phyloP scores from a whole-genome alignment of 768 basidiomycete genomes.

The Jaapia argillacea region DNA sequence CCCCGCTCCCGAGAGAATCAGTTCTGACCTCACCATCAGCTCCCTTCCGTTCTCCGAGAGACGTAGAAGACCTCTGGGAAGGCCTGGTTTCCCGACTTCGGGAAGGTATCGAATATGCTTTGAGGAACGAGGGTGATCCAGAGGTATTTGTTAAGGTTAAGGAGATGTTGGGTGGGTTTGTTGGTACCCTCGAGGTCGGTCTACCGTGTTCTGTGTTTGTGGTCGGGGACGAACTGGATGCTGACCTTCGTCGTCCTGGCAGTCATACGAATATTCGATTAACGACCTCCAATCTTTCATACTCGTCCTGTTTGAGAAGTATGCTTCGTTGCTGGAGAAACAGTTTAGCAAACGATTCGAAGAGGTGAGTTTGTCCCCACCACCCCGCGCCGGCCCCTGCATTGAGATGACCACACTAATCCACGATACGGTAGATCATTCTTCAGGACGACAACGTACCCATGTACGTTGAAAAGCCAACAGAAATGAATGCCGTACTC shows the following conservation, averaged over 20 bases:
- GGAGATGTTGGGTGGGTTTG: slow-evolving; percentile 74
- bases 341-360: slow-evolving; percentile 81
- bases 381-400: background rate
- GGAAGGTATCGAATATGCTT: slow-evolving; percentile 59
- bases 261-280: slow-evolving; percentile 86
- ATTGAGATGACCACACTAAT: too few species aligned
- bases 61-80: slow-evolving; percentile 96
- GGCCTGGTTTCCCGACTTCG: slow-evolving; percentile 68
- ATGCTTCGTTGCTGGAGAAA: slow-evolving; percentile 68
- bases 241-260: background rate
- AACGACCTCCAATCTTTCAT: slow-evolving; percentile 76
- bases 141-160: slow-evolving; percentile 79
- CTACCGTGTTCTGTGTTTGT: slow-evolving; percentile 9
- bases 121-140: slow-evolving; percentile 67
- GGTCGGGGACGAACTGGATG: too few species aligned
- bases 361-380: slow-evolving; percentile 36
- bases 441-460: slow-evolving; percentile 81
- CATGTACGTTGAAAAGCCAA: slow-evolving; percentile 57
- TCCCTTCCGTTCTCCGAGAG: slow-evolving; percentile 84
- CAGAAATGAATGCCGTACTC: slow-evolving; percentile 67
- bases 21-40: too few species aligned
- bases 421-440: slow-evolving; percentile 49
- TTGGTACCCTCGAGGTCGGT: slow-evolving; percentile 92
- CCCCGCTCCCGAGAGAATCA: too few species aligned
- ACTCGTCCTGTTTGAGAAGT: slow-evolving; percentile 84